These are phyloP conservation scores for Metschnikowia proteae DNA, from an alignment of 805 yeast species.

Conservation along the genomic window DNA sequence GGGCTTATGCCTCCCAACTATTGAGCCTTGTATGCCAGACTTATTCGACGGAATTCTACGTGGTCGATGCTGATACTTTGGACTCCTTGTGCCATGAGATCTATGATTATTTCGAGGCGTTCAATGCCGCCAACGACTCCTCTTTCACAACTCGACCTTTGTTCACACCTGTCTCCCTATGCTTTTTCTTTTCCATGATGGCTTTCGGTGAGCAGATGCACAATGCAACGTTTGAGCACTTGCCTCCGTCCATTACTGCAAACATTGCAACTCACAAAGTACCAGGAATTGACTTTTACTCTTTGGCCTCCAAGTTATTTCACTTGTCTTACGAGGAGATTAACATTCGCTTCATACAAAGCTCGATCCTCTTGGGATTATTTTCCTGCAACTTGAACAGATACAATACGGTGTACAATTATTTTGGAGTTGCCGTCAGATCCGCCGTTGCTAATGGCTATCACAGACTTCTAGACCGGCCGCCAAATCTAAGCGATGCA, in stretches of 20 bases:
- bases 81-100: slow-evolving; percentile 15
- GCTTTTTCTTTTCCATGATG: slow-evolving; percentile 31
- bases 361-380: slow-evolving; percentile 32
- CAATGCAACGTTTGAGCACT: slow-evolving; percentile 10
- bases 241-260: slow-evolving; percentile 10
- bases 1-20: slow-evolving; percentile 20
- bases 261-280: slow-evolving; percentile 11
- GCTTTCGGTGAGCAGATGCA: slow-evolving; percentile 39
- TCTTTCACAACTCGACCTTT: slow-evolving; percentile 7
- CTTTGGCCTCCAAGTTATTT: slow-evolving; percentile 31
- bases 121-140: background rate
- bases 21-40: slow-evolving; percentile 25
- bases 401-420: slow-evolving; percentile 37
- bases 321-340: slow-evolving; percentile 30
- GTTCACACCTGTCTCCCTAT: slow-evolving; percentile 19
- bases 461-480: slow-evolving; percentile 28
- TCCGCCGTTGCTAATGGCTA: slow-evolving; percentile 36
- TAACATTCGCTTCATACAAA: slow-evolving; percentile 32
- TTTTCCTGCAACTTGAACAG: slow-evolving; percentile 36
- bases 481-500: slow-evolving; percentile 2
- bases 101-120: slow-evolving; percentile 10
- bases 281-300: slow-evolving; percentile 35
- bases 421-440: slow-evolving; percentile 38
- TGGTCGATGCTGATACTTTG: slow-evolving; percentile 26
- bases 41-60: slow-evolving; percentile 35